A percentile compares a stretch with the other conserved stretches of the same genome.
phyloP scores from a whole-genome alignment of 2,329 filamentous ascomycete species.

The Colletotrichum neosansevieriae region DNA sequence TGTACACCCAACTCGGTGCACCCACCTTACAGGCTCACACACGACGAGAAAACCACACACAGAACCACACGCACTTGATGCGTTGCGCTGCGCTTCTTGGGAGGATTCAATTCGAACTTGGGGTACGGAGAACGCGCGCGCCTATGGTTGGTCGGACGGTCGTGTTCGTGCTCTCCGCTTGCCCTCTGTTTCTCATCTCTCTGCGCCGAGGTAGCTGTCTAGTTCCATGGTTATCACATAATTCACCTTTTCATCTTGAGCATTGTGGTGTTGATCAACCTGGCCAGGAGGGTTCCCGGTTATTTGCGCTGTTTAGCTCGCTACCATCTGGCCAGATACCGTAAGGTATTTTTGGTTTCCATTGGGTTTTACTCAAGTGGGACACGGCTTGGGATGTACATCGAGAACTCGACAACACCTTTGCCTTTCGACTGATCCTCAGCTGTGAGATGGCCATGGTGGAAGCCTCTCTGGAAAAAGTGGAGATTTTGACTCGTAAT shows the following conservation, averaged over 20 bases:
- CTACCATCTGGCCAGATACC: too few relatives aligned
- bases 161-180: neutral
- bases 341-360: neutral
- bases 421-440: conserved; percentile 10
- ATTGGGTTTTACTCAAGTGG: conserved; percentile 4
- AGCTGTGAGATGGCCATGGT: conserved; percentile 19
- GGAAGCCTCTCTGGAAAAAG: conserved; percentile 25
- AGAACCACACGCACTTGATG: conserved; percentile 14
- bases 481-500: conserved; percentile 37
- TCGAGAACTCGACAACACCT: conserved; percentile 10
- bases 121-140: neutral
- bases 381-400: conserved; percentile 4
- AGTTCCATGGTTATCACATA: too few relatives aligned
- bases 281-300: neutral
- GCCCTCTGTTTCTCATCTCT: neutral
- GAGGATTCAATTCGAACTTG: conserved; percentile 13
- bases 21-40: too few relatives aligned
- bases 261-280: too few relatives aligned
- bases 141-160: conserved; percentile 5
- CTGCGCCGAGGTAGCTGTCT: too few relatives aligned
- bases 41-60: neutral
- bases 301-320: neutral
- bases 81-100: conserved; percentile 18
- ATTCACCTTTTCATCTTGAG: neutral
- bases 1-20: too few relatives aligned